These are phyloP conservation scores for Psilocybe mexicana DNA, from an alignment of 1,284 basidiomycete species.

Conservation along the genomic window DNA sequence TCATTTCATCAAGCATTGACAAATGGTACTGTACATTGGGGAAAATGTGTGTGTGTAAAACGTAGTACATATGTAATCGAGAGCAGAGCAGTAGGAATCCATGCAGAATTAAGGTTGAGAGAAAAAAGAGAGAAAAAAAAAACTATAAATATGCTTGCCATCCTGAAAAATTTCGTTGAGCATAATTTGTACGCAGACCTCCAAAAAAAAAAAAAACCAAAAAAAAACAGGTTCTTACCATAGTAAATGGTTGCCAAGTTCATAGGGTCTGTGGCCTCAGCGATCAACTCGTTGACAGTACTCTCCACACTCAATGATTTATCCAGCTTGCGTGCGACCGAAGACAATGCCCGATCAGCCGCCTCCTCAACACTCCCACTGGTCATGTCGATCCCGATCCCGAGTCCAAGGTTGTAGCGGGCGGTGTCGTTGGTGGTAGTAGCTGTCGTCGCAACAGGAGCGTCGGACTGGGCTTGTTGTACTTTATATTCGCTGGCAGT, in stretches of 20 bases:
- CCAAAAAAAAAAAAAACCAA: slow-evolving; percentile 1
- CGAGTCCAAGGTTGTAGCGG: slow-evolving; percentile 28
- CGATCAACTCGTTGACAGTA: slow-evolving; percentile 91
- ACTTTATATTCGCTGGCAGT: slow-evolving; percentile 74
- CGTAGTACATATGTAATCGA: too few species aligned
- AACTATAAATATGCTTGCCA: too few species aligned
- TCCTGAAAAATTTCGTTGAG: too few species aligned
- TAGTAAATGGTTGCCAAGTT: slow-evolving; percentile 81
- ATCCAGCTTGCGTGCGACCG: slow-evolving; percentile 82
- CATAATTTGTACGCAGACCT: not conserved
- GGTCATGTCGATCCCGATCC: slow-evolving; percentile 58
- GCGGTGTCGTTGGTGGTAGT: slow-evolving; percentile 20
- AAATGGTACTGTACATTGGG: too few species aligned
- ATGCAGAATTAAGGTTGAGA: too few species aligned
- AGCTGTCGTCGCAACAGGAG: slow-evolving; percentile 18
- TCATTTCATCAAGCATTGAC: too few species aligned
- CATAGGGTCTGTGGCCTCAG: slow-evolving; percentile 79
- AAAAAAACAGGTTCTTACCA: slow-evolving; percentile 42
- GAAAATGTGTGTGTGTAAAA: too few species aligned
- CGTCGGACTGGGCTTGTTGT: slow-evolving; percentile 53
- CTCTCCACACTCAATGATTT: slow-evolving; percentile 88
- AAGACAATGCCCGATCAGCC: slow-evolving; percentile 85
- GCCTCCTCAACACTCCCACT: slow-evolving; percentile 77
- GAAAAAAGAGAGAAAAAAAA: too few species aligned
- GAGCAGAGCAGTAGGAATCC: too few species aligned